These are phyloP conservation scores for Lathyrus sativus DNA, from an alignment of 306 rosid genomes.

Conservation along the genomic window DNA sequence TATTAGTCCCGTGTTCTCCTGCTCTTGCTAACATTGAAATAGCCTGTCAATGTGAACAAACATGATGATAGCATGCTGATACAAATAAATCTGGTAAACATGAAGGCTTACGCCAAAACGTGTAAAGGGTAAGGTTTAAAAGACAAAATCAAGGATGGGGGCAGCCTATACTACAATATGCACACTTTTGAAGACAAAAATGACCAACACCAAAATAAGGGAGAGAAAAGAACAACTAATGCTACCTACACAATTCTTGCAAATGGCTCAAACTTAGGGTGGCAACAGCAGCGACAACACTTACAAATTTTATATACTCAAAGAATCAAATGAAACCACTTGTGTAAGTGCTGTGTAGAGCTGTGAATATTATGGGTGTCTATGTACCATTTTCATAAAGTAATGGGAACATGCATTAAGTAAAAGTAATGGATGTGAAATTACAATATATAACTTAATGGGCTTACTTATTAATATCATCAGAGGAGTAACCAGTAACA, in stretches of 20 bases:
- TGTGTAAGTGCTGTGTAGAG: conserved; percentile 15
- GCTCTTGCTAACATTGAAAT: conserved; percentile 18
- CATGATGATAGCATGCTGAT: conserved; percentile 9
- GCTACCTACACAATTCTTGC: conserved; percentile 29
- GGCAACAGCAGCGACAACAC: not conserved
- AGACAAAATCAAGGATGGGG: not conserved
- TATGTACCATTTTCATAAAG: conserved; percentile 16
- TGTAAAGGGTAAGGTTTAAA: not conserved
- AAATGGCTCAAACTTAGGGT: conserved; percentile 19
- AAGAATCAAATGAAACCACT: conserved; percentile 30
- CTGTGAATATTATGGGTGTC: conserved; percentile 4
- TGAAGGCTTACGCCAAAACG: not conserved
- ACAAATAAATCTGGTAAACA: not conserved
- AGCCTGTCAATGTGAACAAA: conserved; percentile 26
- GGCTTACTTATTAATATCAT: conserved; percentile 96
- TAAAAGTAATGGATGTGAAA: conserved; percentile 15
- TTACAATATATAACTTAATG: conserved; percentile 29
- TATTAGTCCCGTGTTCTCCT: conserved; percentile 6
- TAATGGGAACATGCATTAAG: conserved; percentile 13
- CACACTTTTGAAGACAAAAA: conserved; percentile 24
- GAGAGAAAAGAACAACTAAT: not conserved
- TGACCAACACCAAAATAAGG: conserved; percentile 12
- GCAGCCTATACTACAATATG: conserved; percentile 1
- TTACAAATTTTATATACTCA: conserved; percentile 18
- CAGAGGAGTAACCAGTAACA: conserved; percentile 98